phyloP scores from a whole-genome alignment of 345 rosid genomes.

The Populus tremula region DNA sequence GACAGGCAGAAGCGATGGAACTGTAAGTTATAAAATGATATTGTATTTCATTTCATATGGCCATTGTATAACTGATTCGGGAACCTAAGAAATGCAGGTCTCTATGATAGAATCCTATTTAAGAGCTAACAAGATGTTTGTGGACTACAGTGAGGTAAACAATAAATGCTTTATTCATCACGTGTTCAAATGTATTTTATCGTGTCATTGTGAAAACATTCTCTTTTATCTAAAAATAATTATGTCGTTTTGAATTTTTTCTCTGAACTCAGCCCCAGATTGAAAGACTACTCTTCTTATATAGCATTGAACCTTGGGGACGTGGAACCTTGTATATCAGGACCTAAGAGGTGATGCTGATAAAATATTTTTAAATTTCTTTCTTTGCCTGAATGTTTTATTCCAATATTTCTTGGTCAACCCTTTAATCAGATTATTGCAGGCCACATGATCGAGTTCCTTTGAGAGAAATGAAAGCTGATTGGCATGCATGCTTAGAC shows the following conservation, averaged over 20 bases:
- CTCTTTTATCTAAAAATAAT: neutral
- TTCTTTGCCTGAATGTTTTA: neutral
- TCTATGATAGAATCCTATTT: conserved; percentile 81
- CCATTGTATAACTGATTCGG: conserved; percentile 13
- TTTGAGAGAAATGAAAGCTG: conserved; percentile 85
- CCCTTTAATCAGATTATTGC: conserved; percentile 15
- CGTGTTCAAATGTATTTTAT: conserved; percentile 1
- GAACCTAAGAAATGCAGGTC: conserved; percentile 40
- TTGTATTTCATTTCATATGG: neutral
- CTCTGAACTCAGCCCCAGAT: conserved; percentile 46
- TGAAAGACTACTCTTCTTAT: conserved; percentile 62
- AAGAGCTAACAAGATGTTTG: conserved; percentile 88
- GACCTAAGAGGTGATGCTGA: conserved; percentile 65
- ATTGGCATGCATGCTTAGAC: conserved; percentile 87
- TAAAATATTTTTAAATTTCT: neutral
- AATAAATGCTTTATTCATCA: neutral
- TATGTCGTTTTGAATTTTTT: conserved; percentile 12
- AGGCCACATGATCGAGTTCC: conserved; percentile 96
- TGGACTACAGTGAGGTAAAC: conserved; percentile 79
- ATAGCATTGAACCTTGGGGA: conserved; percentile 69
- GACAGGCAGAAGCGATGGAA: conserved; percentile 81
- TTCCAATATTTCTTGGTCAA: neutral
- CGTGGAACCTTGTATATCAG: conserved; percentile 85
- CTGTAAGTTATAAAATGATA: conserved; percentile 33
- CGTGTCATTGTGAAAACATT: neutral